These are phyloP conservation scores for Cichorium intybus DNA, from an alignment of 140 eudicot genomes.

Conservation along the genomic window DNA sequence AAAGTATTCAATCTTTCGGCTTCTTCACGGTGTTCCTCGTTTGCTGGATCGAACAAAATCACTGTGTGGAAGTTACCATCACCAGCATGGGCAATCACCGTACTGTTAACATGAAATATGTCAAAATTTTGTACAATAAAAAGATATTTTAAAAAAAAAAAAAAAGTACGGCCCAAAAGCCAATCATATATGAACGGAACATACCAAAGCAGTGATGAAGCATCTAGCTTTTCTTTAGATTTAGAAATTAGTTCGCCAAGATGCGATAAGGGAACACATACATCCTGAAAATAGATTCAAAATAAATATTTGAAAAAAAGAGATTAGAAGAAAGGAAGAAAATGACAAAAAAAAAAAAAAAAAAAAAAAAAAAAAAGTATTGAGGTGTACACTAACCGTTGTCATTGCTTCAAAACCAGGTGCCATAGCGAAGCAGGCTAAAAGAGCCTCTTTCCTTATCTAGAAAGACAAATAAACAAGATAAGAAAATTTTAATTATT, in stretches of 20 bases:
- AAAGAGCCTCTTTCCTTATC: slow-evolving; percentile 98
- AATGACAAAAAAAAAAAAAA: too few species aligned
- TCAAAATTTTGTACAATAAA: not conserved
- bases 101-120: slow-evolving; percentile 43
- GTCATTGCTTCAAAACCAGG: slow-evolving; percentile 90
- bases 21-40: slow-evolving; percentile 74
- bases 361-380: not conserved
- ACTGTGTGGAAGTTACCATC: slow-evolving; percentile 93
- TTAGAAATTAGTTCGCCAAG: slow-evolving; percentile 81
- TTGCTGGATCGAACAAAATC: slow-evolving; percentile 66
- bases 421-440: slow-evolving; percentile 92
- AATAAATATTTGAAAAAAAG: not conserved
- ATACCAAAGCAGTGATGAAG: slow-evolving; percentile 75
- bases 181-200: too few species aligned
- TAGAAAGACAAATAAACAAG: slow-evolving; percentile 18
- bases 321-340: too few species aligned
- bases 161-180: too few species aligned
- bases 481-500: not conserved
- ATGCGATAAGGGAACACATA: slow-evolving; percentile 87
- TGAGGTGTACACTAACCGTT: slow-evolving; percentile 52
- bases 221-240: slow-evolving; percentile 70
- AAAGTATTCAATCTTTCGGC: slow-evolving; percentile 84
- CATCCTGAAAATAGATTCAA: slow-evolving; percentile 55
- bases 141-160: too few species aligned
- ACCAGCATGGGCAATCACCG: slow-evolving; percentile 96